Conservation (phyloP, 2,329 filamentous ascomycete species). For the Penicillium sp. region DNA sequence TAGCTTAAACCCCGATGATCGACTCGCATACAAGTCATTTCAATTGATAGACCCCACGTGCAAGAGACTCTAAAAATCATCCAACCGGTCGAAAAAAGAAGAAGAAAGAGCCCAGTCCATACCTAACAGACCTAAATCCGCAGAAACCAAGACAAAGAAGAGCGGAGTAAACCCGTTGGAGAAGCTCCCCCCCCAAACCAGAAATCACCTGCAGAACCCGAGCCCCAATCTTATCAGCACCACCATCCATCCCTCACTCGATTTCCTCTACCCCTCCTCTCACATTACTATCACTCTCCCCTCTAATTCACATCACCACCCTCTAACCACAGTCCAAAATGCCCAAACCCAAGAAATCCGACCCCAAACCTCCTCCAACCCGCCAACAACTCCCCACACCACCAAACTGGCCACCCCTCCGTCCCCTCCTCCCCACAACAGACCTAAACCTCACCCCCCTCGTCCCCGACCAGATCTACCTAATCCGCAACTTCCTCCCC, state of each 20-base stretch:
- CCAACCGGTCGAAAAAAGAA: too few species aligned
- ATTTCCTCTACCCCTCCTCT: background rate
- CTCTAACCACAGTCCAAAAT: background rate
- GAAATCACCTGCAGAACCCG: background rate
- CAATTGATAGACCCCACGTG: conserved; percentile 2
- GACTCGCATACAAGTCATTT: background rate
- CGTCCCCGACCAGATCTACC: conserved; percentile 71
- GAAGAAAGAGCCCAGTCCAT: background rate
- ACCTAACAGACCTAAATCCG: background rate
- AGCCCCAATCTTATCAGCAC: conserved; percentile 6
- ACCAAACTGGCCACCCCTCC: conserved; percentile 74
- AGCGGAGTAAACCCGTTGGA: conserved; percentile 6
- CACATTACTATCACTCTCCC: background rate
- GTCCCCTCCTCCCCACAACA: conserved; percentile 69
- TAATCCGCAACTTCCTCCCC: conserved; percentile 77
- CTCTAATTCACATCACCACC: background rate
- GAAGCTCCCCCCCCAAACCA: background rate
- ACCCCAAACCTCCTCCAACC: conserved; percentile 5
- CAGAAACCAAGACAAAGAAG: too few species aligned
- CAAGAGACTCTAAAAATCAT: background rate
- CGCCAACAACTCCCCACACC: conserved; percentile 23
- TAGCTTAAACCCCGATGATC: conserved; percentile 6
- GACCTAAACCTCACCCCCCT: conserved; percentile 67
- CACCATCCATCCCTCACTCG: too few species aligned
- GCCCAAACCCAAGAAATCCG: conserved; percentile 25